A percentile compares a stretch with the other conserved stretches of the same genome.
phyloP scores from a whole-genome alignment of 371 early-diverging fungal species.

The Nematocida homosporus region DNA sequence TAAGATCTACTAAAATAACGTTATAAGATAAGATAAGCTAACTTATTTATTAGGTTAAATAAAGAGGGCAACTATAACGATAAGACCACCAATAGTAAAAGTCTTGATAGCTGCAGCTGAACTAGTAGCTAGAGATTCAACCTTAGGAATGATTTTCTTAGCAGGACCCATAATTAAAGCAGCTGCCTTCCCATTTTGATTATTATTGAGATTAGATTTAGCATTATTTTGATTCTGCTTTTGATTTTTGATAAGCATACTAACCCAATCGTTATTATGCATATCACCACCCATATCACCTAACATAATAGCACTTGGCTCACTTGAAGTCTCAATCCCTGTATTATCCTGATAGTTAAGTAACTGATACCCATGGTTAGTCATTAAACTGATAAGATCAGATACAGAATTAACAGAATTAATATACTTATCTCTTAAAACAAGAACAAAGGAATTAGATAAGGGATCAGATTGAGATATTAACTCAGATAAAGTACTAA shows the following conservation, averaged over 20 bases:
- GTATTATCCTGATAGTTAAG: constrained; percentile 1
- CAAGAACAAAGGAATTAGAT: constrained; percentile 9
- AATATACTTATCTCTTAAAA: constrained; percentile 39
- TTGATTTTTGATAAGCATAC: neutral
- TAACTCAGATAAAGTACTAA: neutral
- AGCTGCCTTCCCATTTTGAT: neutral
- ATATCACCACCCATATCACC: no score
- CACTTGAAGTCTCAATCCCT: neutral
- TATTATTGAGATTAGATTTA: no score
- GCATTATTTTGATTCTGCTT: neutral
- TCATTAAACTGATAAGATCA: constrained; percentile 1
- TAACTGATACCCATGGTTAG: neutral
- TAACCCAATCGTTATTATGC: neutral
- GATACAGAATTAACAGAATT: constrained; percentile 2
- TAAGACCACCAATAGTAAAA: neutral
- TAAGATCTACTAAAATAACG: no score
- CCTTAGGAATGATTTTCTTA: constrained; percentile 3
- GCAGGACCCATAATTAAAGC: neutral
- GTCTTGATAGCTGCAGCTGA: neutral
- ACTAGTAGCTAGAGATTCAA: neutral
- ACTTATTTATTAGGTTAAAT: neutral
- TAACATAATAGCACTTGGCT: neutral
- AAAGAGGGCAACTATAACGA: neutral
- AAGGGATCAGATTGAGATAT: neutral
- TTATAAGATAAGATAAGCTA: neutral